Percentiles rank a stretch among this genome's conserved stretches.
These are phyloP conservation scores for Maudiozyma bulderi DNA, from an alignment of 805 yeast species.

Conservation along the genomic window DNA sequence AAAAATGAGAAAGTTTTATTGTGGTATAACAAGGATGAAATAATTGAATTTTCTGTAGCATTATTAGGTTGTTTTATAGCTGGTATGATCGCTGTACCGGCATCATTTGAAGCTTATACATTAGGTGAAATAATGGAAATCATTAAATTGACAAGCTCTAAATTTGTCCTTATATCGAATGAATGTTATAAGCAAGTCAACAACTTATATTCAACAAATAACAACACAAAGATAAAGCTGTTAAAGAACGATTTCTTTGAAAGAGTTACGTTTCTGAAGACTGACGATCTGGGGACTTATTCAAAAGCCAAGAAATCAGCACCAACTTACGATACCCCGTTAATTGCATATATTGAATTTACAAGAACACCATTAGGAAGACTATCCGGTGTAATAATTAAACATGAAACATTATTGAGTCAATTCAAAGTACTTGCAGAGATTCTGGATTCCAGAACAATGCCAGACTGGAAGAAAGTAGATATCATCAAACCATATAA, in stretches of 20 bases:
- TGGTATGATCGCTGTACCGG: constrained; percentile 90
- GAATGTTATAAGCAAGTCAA: constrained; percentile 68
- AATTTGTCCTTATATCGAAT: constrained; percentile 73
- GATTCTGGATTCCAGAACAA: constrained; percentile 50
- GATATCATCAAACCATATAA: constrained; percentile 36
- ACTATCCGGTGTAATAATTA: constrained; percentile 83
- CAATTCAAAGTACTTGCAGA: constrained; percentile 74
- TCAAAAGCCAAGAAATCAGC: constrained; percentile 48
- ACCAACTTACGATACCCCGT: constrained; percentile 65
- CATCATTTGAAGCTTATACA: constrained; percentile 58
- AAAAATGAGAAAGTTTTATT: constrained; percentile 78
- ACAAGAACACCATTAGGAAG: constrained; percentile 86
- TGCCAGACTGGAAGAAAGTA: constrained; percentile 39
- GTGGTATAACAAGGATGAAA: constrained; percentile 74
- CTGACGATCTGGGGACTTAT: constrained; percentile 76
- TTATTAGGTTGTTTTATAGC: constrained; percentile 87
- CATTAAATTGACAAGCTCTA: constrained; percentile 64
- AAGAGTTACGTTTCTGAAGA: constrained; percentile 39
- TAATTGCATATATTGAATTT: constrained; percentile 88
- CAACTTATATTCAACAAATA: constrained; percentile 40
- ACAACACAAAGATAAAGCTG: constrained; percentile 23
- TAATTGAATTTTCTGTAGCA: constrained; percentile 77
- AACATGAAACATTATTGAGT: constrained; percentile 78
- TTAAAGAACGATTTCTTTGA: constrained; percentile 24
- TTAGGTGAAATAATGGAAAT: constrained; percentile 62